Evolutionary conservation across 805 yeast species (phyloP), one percentile per base, ranked within the genome.

Genomic region (Saccharomycopsis babjevae): DNA sequence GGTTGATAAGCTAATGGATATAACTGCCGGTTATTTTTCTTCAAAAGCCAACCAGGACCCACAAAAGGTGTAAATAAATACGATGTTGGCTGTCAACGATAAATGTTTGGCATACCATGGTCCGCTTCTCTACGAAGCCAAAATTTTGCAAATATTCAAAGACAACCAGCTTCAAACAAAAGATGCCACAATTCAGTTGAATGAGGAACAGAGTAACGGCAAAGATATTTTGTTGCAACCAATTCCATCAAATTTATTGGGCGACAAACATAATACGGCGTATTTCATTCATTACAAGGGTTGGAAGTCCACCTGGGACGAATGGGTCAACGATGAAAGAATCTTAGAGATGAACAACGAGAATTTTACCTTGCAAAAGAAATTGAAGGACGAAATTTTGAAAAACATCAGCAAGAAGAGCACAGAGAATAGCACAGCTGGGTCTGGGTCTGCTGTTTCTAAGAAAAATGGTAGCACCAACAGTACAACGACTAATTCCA

Each of bases 231-330:
- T 46, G 8, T 22, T 28, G 8, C 52, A 46, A 32, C 52, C 52
- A 22, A 46, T 46, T 22, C 52, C 52, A 25, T 10, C 52, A 22
- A 25, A 22, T 13, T 22, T 46, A 4, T 54, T 54, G 56, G 22
- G 20, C 39, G 54, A 57, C 11, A 42, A 68, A 22, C 52, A 46
- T 15, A 73, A 72, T 46, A 66, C 67, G 18, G 77, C 84, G 36
- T 92, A 83, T 72, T 84, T 77, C 66, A 82, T 93, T 18, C 99
- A 94, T 69, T 93, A 93, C 72, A 87, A 86, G 66, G 98, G 99
- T 2, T 93, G 99, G 99, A 93, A 92, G 68, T 73, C 85, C 18
- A 84, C 91, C 62, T 93, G 97, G 97, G 98, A 93, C 70, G 99
- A 93, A 72, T 93, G 99, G 99, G 93, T 93, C 0, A 79, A 81